Percentiles rank a stretch among this genome's conserved stretches.
Conservation (phyloP, 169 alveolate species). For the Cryptosporidium viatorum region DNA sequence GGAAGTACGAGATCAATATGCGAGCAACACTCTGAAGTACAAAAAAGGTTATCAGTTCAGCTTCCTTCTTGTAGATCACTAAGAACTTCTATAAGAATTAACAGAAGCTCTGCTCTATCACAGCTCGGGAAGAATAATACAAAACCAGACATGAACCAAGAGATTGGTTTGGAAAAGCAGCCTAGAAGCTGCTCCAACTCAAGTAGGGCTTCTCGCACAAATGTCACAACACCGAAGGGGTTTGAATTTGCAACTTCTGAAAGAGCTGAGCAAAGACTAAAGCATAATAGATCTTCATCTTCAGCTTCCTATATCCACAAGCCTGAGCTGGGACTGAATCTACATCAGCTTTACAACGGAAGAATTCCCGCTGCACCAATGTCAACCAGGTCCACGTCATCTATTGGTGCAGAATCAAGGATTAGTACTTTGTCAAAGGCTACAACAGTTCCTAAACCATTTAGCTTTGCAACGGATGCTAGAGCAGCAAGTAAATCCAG, state of each 20-base stretch:
- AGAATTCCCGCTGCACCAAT: constrained; percentile 23
- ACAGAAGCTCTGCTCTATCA: not conserved
- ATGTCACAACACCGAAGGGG: constrained; percentile 63
- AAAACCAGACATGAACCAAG: not conserved
- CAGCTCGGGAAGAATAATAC: constrained; percentile 3
- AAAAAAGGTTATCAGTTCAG: constrained; percentile 34
- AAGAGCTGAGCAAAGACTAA: constrained; percentile 59
- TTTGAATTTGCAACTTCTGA: constrained; percentile 65
- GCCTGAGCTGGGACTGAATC: constrained; percentile 11
- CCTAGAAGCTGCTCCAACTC: not conserved
- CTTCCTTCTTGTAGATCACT: constrained; percentile 60
- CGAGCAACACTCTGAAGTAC: constrained; percentile 6
- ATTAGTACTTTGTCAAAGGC: constrained; percentile 19
- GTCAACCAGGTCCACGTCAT: constrained; percentile 55
- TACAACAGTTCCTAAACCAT: constrained; percentile 70
- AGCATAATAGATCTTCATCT: constrained; percentile 9
- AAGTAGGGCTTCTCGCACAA: not conserved
- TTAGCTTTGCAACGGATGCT: constrained; percentile 56
- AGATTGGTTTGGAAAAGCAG: not conserved
- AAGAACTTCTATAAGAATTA: constrained; percentile 50
- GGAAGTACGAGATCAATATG: not conserved
- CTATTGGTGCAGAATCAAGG: constrained; percentile 69
- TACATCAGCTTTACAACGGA: constrained; percentile 20
- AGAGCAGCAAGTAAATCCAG: constrained; percentile 60
- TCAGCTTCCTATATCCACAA: not conserved